Percentiles rank a stretch among this genome's conserved stretches.
These are phyloP conservation scores for Fusarium scirpi DNA, from an alignment of 2,329 filamentous ascomycete species.

Conservation along the genomic window DNA sequence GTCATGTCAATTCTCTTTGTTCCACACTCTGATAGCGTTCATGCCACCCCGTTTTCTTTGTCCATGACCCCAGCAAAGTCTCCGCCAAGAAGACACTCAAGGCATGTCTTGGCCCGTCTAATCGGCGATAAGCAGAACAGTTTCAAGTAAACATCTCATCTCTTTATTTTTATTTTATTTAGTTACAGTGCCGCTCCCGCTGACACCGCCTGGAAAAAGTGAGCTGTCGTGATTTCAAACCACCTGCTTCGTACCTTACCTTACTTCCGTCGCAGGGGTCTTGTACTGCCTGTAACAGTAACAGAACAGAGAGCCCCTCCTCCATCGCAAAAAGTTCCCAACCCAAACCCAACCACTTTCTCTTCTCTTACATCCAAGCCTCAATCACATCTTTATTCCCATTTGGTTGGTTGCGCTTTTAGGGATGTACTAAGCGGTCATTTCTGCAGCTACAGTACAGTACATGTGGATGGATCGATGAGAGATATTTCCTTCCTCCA, in stretches of 20 bases:
- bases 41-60: constrained; percentile 17
- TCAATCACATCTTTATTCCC: constrained; percentile 30
- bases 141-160: constrained; percentile 9
- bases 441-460: constrained; percentile 19
- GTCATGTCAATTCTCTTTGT: constrained; percentile 19
- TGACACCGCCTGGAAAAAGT: constrained; percentile 14
- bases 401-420: constrained; percentile 25
- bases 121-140: constrained; percentile 25
- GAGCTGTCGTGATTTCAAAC: constrained; percentile 31
- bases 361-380: constrained; percentile 32
- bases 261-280: constrained; percentile 30
- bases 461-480: constrained; percentile 34
- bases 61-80: constrained; percentile 21
- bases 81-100: constrained; percentile 7
- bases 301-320: constrained; percentile 26
- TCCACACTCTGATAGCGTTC: constrained; percentile 28
- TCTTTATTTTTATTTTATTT: not conserved
- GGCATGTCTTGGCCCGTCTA: constrained; percentile 23
- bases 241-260: constrained; percentile 4
- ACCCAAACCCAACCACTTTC: constrained; percentile 31
- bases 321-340: constrained; percentile 14
- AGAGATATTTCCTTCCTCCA: constrained; percentile 18
- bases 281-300: constrained; percentile 27
- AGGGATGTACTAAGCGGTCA: constrained; percentile 29
- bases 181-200: constrained; percentile 4